Percentiles rank a stretch among this genome's conserved stretches.
Conservation (phyloP, 495 filamentous ascomycete genomes). For the Talaromyces adpressus region DNA sequence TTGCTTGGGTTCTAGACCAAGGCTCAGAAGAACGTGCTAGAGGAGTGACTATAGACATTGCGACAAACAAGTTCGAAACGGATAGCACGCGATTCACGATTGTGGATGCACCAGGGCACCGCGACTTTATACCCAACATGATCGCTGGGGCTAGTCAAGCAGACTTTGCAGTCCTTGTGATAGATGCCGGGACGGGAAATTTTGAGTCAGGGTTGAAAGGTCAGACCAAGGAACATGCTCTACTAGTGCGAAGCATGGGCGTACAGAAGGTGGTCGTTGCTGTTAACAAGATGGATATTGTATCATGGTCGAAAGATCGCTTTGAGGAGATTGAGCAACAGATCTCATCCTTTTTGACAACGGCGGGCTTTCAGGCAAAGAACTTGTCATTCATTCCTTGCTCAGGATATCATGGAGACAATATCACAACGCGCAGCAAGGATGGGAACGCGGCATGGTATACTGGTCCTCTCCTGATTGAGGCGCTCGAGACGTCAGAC, state of each 20-base stretch:
- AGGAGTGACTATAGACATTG: constrained; percentile 97
- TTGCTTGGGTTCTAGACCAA: constrained; percentile 94
- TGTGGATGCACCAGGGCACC: constrained; percentile 88
- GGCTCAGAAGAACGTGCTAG: constrained; percentile 76
- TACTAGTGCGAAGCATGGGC: constrained; percentile 87
- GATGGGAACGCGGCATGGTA: constrained; percentile 68
- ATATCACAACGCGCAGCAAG: constrained; percentile 58
- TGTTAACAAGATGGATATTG: constrained; percentile 89
- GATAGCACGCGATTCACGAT: constrained; percentile 83
- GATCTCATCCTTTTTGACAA: constrained; percentile 70
- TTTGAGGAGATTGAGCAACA: constrained; percentile 84
- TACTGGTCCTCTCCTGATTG: constrained; percentile 65
- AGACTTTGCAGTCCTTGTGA: constrained; percentile 91
- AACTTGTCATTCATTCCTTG: constrained; percentile 83
- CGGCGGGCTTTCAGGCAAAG: constrained; percentile 71
- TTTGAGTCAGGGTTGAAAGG: constrained; percentile 92
- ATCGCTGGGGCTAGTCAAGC: constrained; percentile 94
- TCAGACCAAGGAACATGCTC: constrained; percentile 88
- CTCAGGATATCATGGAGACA: constrained; percentile 82
- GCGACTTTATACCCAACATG: constrained; percentile 98
- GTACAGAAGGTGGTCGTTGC: constrained; percentile 82
- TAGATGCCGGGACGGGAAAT: constrained; percentile 79
- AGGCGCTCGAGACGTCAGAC: constrained; percentile 75
- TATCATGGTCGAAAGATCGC: constrained; percentile 69
- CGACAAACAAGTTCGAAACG: constrained; percentile 88